A percentile compares a stretch with the other conserved stretches of the same genome.
Conservation (phyloP, 208 protist genomes). For the Wallacemonas sp. region DNA sequence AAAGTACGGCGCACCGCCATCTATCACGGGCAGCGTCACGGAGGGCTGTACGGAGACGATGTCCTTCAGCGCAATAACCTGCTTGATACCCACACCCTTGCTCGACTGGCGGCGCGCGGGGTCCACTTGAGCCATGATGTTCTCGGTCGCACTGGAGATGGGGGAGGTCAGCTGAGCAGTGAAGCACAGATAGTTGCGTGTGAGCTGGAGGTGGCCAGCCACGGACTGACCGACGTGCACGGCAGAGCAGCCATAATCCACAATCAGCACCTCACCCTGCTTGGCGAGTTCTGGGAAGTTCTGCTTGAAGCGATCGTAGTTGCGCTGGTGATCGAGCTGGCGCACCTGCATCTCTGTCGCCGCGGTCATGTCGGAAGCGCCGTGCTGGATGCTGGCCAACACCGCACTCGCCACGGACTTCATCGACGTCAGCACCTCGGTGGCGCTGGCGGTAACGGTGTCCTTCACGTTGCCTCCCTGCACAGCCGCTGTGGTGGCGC, state of each 20-base stretch:
- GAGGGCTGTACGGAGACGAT: constrained; percentile 66
- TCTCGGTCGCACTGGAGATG: constrained; percentile 33
- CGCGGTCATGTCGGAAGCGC: constrained; percentile 38
- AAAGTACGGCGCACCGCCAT: constrained; percentile 62
- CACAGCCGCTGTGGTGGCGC: not conserved
- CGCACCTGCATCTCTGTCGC: constrained; percentile 59
- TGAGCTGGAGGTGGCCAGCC: constrained; percentile 63
- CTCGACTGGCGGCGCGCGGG: constrained; percentile 19
- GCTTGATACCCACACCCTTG: constrained; percentile 35
- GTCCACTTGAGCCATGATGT: constrained; percentile 25
- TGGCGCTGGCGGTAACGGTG: constrained; percentile 19
- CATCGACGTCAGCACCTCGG: constrained; percentile 25
- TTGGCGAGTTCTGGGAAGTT: constrained; percentile 58
- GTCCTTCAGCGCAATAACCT: constrained; percentile 53
- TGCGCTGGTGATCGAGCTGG: constrained; percentile 54
- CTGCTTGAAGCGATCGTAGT: constrained; percentile 50
- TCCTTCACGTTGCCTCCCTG: constrained; percentile 15
- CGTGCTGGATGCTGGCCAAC: constrained; percentile 52
- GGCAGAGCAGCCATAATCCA: constrained; percentile 61
- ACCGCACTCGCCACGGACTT: constrained; percentile 32
- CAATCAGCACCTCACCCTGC: constrained; percentile 63
- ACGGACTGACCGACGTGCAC: constrained; percentile 52
- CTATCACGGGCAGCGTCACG: constrained; percentile 57
- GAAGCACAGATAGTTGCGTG: constrained; percentile 69
- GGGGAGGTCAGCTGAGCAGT: constrained; percentile 33